A percentile compares a stretch with the other conserved stretches of the same genome.
Conservation (phyloP, 2,329 filamentous ascomycete genomes). For the Raffaelea ambrosiae region DNA sequence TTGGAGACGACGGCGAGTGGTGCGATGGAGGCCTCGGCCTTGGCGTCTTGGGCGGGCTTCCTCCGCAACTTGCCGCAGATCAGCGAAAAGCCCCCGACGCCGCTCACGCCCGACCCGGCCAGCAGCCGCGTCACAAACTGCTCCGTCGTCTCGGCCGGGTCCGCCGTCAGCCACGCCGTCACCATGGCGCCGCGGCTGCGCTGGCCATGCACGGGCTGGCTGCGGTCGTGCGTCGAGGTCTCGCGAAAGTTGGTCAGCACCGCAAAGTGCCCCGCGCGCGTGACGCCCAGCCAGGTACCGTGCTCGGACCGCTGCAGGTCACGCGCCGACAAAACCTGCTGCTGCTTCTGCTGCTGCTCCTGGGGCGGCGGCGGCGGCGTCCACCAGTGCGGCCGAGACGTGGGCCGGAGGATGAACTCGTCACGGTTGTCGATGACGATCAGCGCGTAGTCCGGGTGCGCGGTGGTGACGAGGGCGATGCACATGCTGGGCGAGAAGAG, state of each 20-base stretch:
- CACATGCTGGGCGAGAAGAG: constrained; percentile 48
- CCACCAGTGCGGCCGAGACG: constrained; percentile 58
- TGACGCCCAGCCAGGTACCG: constrained; percentile 60
- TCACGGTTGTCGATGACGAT: constrained; percentile 74
- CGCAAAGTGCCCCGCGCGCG: constrained; percentile 49
- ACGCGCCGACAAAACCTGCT: constrained; percentile 46
- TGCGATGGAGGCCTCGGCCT: constrained; percentile 22
- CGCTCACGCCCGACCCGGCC: constrained; percentile 43
- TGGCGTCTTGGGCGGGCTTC: background rate
- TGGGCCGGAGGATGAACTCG: constrained; percentile 59
- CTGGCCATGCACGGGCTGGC: constrained; percentile 43
- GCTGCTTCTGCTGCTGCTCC: background rate
- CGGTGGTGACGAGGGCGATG: constrained; percentile 66
- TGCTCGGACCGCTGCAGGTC: constrained; percentile 54
- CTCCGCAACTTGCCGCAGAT: constrained; percentile 49
- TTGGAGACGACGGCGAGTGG: constrained; percentile 56
- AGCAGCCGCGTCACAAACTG: constrained; percentile 46
- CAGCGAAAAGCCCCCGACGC: constrained; percentile 58
- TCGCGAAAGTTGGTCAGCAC: constrained; percentile 62
- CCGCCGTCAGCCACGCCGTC: constrained; percentile 49
- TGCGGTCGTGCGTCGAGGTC: constrained; percentile 35
- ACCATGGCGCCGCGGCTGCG: constrained; percentile 57
- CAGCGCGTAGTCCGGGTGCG: constrained; percentile 66
- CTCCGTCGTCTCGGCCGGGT: constrained; percentile 36
- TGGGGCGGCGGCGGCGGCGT: constrained; percentile 20